These are phyloP conservation scores for Penicillium concentricum DNA, from an alignment of 2,329 filamentous ascomycete species.

Conservation along the genomic window DNA sequence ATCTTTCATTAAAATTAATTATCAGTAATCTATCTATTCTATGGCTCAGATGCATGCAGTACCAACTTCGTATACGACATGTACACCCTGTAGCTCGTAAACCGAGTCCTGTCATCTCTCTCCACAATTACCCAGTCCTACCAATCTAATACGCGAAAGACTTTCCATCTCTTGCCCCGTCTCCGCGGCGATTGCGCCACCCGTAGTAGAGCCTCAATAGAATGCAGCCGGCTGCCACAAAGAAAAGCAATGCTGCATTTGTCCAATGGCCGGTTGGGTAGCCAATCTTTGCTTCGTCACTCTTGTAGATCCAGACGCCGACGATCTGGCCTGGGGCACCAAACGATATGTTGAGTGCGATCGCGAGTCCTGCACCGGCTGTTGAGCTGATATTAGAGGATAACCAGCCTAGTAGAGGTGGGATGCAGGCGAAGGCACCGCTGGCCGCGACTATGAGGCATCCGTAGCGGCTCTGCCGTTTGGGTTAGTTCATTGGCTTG, in stretches of 20 bases:
- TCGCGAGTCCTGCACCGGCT: conserved; percentile 64
- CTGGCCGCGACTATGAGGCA: conserved; percentile 67
- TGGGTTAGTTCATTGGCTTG: not conserved
- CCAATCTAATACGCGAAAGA: conserved; percentile 29
- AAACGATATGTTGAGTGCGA: conserved; percentile 68
- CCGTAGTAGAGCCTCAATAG: conserved; percentile 59
- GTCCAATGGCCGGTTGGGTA: conserved; percentile 71
- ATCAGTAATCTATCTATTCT: not conserved
- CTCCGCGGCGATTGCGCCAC: conserved; percentile 40
- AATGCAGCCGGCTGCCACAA: conserved; percentile 57
- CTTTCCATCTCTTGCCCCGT: conserved; percentile 18
- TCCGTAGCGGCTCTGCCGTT: conserved; percentile 57
- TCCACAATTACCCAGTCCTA: not conserved
- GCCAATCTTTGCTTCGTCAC: conserved; percentile 57
- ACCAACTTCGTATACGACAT: not conserved
- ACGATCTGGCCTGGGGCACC: conserved; percentile 70
- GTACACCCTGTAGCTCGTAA: not conserved
- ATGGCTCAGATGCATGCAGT: not conserved
- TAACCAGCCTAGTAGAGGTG: conserved; percentile 69
- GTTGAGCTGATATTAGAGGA: conserved; percentile 67
- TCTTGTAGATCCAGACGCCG: conserved; percentile 72
- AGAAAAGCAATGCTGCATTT: conserved; percentile 60
- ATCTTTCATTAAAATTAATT: not conserved
- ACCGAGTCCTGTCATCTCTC: not conserved
- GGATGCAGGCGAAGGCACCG: conserved; percentile 67